Evolutionary conservation across 176 grass and related monocot genomes (phyloP), one percentile per base, ranked within the genome.

Genomic region (Hyparrhenia diplandra): DNA sequence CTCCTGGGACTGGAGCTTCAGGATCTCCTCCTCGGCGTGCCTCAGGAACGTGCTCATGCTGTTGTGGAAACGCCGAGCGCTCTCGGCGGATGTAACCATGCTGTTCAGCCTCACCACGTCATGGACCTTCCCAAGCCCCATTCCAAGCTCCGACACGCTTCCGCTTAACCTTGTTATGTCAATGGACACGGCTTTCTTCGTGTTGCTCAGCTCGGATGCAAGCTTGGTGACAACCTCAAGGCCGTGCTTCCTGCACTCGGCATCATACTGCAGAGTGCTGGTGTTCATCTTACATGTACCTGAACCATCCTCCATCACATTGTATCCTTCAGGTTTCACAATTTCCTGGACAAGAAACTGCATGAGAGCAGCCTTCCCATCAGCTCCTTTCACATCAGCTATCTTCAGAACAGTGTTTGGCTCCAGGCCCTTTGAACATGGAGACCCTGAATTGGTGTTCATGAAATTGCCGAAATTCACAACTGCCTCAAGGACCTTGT

Each of bases 331-430:
- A 10, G 86, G 87, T 76, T 93, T 89, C 46, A 93, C 64, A 63
- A 95, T 92, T 81, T 98, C 92, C 36, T 91, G 86, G 76, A 95
- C 86, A 28, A 98, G 42, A 47, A 91, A 98, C 58, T 91, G 92
- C 3, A 95, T 23, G 1, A 98, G 88, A 21, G 95, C 88, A 4
- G 88, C 86, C 83, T 92, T 92, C 49, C 95, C 92, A 52, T 98
- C 88, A 11, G 90, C 89, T 31, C 95, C 93, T 73, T 95, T 95
- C 59, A 95, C 87, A 36, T 98, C 86, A 8, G 85, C 82, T 74
- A 95, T 82, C 87, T 98, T 98, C 16, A 94, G 84, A 13, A 98
- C 79, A 14, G 92, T 94, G 75, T 98, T 94, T 24, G 93, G 92
- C 79, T 98, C 93, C 75, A 98, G 80, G 13, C 84, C 90, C 27